A percentile compares a stretch with the other conserved stretches of the same genome.
phyloP scores from a whole-genome alignment of 2,329 filamentous ascomycete genomes.

The Sporothrix luriei region DNA sequence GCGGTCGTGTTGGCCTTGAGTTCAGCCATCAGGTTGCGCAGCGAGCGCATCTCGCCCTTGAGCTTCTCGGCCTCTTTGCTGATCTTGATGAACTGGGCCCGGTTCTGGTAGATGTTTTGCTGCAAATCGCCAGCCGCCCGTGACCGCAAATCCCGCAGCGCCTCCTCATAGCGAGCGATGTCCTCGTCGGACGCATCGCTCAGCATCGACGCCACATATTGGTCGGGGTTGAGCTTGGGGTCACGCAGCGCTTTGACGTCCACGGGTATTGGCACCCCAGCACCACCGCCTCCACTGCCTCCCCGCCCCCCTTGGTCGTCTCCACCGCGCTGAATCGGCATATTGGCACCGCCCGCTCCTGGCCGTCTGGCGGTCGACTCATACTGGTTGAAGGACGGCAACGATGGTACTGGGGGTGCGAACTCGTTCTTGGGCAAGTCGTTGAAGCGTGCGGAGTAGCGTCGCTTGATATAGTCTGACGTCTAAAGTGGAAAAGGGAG shows the following conservation, averaged over 20 bases:
- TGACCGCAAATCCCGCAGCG: constrained; percentile 73
- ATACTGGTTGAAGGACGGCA: constrained; percentile 64
- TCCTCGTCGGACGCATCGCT: constrained; percentile 86
- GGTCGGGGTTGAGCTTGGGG: constrained; percentile 75
- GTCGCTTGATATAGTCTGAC: constrained; percentile 84
- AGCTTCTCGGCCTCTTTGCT: constrained; percentile 98
- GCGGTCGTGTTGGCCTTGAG: constrained; percentile 77
- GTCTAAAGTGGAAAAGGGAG: constrained; percentile 49
- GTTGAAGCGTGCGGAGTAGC: constrained; percentile 93
- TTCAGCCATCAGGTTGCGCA: constrained; percentile 89
- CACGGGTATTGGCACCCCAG: constrained; percentile 60
- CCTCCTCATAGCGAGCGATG: constrained; percentile 77
- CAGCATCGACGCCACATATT: constrained; percentile 73
- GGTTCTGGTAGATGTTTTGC: constrained; percentile 94
- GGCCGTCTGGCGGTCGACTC: constrained; percentile 48
- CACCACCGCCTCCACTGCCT: constrained; percentile 11
- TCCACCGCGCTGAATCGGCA: constrained; percentile 57
- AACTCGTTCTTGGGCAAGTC: constrained; percentile 74
- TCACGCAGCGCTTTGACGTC: constrained; percentile 79
- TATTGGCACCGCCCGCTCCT: constrained; percentile 50
- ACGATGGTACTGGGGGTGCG: constrained; percentile 71
- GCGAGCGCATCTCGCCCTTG: constrained; percentile 90
- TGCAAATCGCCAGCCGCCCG: constrained; percentile 83
- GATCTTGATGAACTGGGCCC: constrained; percentile 98
- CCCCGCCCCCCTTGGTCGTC: constrained; percentile 33